phyloP scores from a whole-genome alignment of 192 early-diverging fungal genomes.

The Rhizophagus clarus region DNA sequence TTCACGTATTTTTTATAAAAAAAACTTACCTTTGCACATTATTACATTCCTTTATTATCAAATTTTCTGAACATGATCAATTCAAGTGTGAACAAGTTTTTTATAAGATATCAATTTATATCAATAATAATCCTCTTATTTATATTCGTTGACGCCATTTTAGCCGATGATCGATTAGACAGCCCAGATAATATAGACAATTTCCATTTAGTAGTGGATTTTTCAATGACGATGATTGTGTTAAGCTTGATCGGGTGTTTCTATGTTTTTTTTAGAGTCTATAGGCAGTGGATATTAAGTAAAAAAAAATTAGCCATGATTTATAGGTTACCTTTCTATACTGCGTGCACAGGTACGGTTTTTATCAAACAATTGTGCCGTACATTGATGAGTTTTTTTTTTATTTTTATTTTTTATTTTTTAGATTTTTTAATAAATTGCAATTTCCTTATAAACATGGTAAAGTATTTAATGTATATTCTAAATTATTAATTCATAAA shows the following conservation, averaged over 20 bases:
- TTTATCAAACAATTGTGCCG: no score
- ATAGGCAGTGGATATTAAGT: not conserved
- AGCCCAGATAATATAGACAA: not conserved
- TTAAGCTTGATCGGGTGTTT: not conserved
- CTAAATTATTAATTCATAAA: not conserved
- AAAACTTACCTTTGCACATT: no score
- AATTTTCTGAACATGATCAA: no score
- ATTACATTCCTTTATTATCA: no score
- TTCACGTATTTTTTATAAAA: no score
- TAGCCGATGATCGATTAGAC: not conserved
- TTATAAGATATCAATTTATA: no score
- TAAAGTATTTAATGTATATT: not conserved
- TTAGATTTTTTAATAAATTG: not conserved
- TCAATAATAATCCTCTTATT: no score
- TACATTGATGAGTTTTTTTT: not conserved
- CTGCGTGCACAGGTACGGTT: not conserved
- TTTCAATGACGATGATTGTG: not conserved
- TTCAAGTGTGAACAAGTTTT: no score
- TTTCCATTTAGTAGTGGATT: not conserved
- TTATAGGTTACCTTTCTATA: slow-evolving; percentile 16
- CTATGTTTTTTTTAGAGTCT: not conserved
- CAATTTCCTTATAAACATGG: not conserved
- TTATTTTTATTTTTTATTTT: not conserved
- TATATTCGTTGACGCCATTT: no score
- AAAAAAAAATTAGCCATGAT: not conserved